These are phyloP conservation scores for Exophiala calicioides DNA, from an alignment of 2,329 filamentous ascomycete species.

Conservation along the genomic window DNA sequence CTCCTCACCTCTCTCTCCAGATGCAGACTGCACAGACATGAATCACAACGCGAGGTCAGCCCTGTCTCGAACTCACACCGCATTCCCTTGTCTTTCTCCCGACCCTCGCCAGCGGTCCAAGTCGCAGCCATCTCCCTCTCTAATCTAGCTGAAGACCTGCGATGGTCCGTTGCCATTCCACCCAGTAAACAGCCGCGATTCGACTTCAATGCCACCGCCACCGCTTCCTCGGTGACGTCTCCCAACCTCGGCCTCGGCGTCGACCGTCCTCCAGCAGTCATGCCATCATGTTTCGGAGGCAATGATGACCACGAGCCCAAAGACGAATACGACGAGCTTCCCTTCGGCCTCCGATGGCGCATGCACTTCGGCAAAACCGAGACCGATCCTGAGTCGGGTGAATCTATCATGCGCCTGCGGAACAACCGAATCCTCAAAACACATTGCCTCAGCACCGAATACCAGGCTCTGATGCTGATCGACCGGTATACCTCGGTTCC, in stretches of 20 bases:
- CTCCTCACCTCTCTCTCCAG: slow-evolving; percentile 4
- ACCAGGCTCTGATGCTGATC: slow-evolving; percentile 30
- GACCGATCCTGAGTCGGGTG: slow-evolving; percentile 26
- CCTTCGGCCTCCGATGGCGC: slow-evolving; percentile 28
- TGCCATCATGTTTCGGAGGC: slow-evolving; percentile 24
- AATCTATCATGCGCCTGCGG: slow-evolving; percentile 26
- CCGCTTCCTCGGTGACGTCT: neutral
- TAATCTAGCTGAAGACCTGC: slow-evolving; percentile 4
- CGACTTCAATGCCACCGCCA: slow-evolving; percentile 12
- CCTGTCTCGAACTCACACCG: slow-evolving; percentile 16
- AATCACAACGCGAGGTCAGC: slow-evolving; percentile 18
- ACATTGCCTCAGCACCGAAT: slow-evolving; percentile 30
- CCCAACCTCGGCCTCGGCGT: neutral
- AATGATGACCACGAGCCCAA: slow-evolving; percentile 27
- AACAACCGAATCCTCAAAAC: slow-evolving; percentile 29
- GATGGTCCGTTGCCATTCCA: slow-evolving; percentile 10
- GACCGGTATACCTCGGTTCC: slow-evolving; percentile 30
- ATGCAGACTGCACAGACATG: slow-evolving; percentile 21
- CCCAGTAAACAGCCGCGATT: slow-evolving; percentile 4
- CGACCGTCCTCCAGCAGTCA: slow-evolving; percentile 20
- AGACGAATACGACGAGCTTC: slow-evolving; percentile 30
- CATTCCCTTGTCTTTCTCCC: slow-evolving; percentile 15
- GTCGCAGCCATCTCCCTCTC: neutral
- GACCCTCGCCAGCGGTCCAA: slow-evolving; percentile 21
- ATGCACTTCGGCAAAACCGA: slow-evolving; percentile 30